Evolutionary conservation across 257 asterid genomes (phyloP), one percentile per base, ranked within the genome.

Genomic region (Ocimum tenuiflorum): DNA sequence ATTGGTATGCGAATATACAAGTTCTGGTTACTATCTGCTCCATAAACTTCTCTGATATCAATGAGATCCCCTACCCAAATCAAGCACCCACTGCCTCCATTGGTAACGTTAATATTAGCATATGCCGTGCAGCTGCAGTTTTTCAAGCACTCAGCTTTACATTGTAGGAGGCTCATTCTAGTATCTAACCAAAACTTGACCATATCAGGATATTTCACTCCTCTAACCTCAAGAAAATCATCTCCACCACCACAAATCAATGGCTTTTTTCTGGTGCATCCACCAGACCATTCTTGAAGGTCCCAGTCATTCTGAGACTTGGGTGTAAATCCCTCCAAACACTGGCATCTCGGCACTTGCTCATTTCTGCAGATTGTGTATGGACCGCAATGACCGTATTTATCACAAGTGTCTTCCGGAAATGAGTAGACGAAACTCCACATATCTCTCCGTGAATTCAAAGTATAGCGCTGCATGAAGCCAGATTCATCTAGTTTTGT

Each of bases 121-220:
- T 27, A 69, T 0, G 76, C 79, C 0, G 63, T n/a, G n/a, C n/a
- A n/a, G n/a, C n/a, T n/a, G n/a, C n/a, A n/a, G n/a, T n/a, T n/a
- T n/a, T n/a, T n/a, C n/a, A n/a, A n/a, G n/a, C n/a, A n/a, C n/a
- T n/a, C n/a, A n/a, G n/a, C n/a, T n/a, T n/a, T n/a, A n/a, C n/a
- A n/a, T n/a, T n/a, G n/a, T 38, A 0, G 13, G 13, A 75, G 71
- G 59, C 65, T 63, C 72, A 69, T 69, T 57, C 52, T 75, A 6
- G 29, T 17, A 49, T 69, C 69, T 1, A 63, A 14, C 68, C 65
- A 27, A 48, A 7, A 46, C 31, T 15, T 22, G 58, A 49, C 27
- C 68, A 58, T 64, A 49, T 75, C 75, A 31, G 79, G 79, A 14
- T 15, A 63, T n/a, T n/a, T n/a, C n/a, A n/a, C n/a, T n/a, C n/a